phyloP scores from a whole-genome alignment of 2,329 filamentous ascomycete species.

The Neonectria sp. region DNA sequence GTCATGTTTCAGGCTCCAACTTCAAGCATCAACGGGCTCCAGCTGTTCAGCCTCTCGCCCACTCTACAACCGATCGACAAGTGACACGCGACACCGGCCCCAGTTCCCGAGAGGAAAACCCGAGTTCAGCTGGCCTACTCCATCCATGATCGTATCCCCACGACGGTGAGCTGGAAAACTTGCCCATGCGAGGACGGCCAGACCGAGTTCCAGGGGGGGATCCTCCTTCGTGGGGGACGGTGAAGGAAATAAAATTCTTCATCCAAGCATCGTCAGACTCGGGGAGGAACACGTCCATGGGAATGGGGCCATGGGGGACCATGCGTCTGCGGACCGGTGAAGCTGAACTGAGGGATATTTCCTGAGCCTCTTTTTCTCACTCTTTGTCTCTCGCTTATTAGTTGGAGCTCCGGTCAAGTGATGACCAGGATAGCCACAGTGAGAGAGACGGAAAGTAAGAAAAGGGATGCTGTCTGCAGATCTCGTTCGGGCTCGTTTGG shows the following conservation, averaged over 20 bases:
- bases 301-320: constrained; percentile 38
- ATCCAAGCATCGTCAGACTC: constrained; percentile 30
- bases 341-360: constrained; percentile 38
- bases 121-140: constrained; percentile 12
- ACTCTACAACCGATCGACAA: constrained; percentile 32
- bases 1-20: constrained; percentile 21
- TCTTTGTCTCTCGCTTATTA: constrained; percentile 17
- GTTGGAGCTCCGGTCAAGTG: constrained; percentile 5
- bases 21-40: constrained; percentile 13
- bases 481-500: background rate
- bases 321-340: constrained; percentile 18
- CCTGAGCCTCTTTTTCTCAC: background rate
- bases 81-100: constrained; percentile 13
- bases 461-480: background rate
- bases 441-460: constrained; percentile 5
- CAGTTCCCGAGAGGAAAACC: constrained; percentile 21
- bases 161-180: constrained; percentile 26
- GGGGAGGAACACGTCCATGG: constrained; percentile 26
- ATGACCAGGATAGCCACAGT: background rate
- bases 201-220: constrained; percentile 29
- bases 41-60: background rate
- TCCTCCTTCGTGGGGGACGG: constrained; percentile 35
- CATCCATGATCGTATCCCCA: constrained; percentile 1
- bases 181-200: constrained; percentile 1
- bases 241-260: constrained; percentile 22